These are phyloP conservation scores for Trametes polyzona DNA, from an alignment of 1,284 basidiomycete genomes.

Conservation along the genomic window DNA sequence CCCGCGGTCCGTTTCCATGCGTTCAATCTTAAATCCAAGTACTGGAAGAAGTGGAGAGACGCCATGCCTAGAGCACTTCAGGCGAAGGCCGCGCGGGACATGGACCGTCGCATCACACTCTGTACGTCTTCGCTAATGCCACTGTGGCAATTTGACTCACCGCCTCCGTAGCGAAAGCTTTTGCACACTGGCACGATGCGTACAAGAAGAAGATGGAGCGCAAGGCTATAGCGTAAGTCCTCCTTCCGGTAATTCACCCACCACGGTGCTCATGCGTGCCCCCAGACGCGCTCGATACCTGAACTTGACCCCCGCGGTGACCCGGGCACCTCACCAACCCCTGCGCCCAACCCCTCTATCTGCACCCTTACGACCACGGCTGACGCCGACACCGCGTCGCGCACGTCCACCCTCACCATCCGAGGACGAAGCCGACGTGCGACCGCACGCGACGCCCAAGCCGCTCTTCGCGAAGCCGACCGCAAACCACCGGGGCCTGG, in stretches of 20 bases:
- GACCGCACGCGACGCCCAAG: slow-evolving; percentile 28
- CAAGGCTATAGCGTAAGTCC: slow-evolving; percentile 79
- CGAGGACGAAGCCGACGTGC: slow-evolving; percentile 33
- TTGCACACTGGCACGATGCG: slow-evolving; percentile 67
- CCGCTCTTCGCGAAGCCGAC: slow-evolving; percentile 31
- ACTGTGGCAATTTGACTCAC: slow-evolving; percentile 23
- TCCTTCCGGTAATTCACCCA: neutral
- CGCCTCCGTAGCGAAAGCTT: slow-evolving; percentile 50
- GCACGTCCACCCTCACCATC: slow-evolving; percentile 30
- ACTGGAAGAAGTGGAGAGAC: slow-evolving; percentile 67
- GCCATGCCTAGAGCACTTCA: slow-evolving; percentile 71
- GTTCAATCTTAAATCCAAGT: slow-evolving; percentile 57
- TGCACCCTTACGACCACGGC: slow-evolving; percentile 17
- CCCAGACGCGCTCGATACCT: slow-evolving; percentile 68
- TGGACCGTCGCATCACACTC: slow-evolving; percentile 56
- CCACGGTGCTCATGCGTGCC: slow-evolving; percentile 12
- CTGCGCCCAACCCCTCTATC: slow-evolving; percentile 16
- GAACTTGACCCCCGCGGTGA: slow-evolving; percentile 57
- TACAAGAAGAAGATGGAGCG: slow-evolving; percentile 72
- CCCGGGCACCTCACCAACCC: slow-evolving; percentile 25
- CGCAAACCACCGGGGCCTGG: slow-evolving; percentile 38
- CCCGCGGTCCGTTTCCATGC: slow-evolving; percentile 78
- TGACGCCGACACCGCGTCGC: slow-evolving; percentile 32
- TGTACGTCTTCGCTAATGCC: slow-evolving; percentile 47
- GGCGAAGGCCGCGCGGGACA: slow-evolving; percentile 65